phyloP scores from a whole-genome alignment of 1,284 basidiomycete species.

The Moesziomyces sp. region DNA sequence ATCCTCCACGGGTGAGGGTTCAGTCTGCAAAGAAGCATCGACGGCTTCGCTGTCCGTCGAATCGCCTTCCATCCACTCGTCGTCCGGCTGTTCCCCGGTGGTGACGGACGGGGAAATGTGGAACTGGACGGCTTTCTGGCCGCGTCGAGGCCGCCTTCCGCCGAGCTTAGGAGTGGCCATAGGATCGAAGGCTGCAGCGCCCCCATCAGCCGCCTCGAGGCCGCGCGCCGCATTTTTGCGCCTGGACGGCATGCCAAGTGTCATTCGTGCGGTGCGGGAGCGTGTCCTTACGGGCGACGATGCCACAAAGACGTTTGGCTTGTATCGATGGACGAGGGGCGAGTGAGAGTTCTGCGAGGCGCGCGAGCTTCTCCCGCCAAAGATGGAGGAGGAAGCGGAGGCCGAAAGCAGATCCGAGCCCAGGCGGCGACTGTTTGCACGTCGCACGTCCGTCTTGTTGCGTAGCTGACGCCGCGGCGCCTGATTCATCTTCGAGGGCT shows the following conservation, averaged over 20 bases:
- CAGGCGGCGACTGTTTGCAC: slow-evolving; percentile 17
- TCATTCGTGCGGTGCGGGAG: slow-evolving; percentile 33
- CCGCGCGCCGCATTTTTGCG: slow-evolving; percentile 15
- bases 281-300: slow-evolving; percentile 51
- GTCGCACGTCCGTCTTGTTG: slow-evolving; percentile 17
- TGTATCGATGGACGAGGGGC: slow-evolving; percentile 21
- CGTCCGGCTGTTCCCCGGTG: slow-evolving; percentile 13
- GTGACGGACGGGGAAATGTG: neutral
- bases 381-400: slow-evolving; percentile 41
- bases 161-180: slow-evolving; percentile 38
- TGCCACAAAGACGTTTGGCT: slow-evolving; percentile 45
- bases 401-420: slow-evolving; percentile 33
- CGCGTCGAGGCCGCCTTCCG: slow-evolving; percentile 17
- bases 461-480: slow-evolving; percentile 29
- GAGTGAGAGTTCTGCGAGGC: slow-evolving; percentile 33
- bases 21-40: slow-evolving; percentile 6
- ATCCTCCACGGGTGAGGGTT: neutral
- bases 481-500: slow-evolving; percentile 23
- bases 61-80: slow-evolving; percentile 42
- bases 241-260: slow-evolving; percentile 14
- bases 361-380: slow-evolving; percentile 40
- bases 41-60: slow-evolving; percentile 27
- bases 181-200: slow-evolving; percentile 13
- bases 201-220: slow-evolving; percentile 13
- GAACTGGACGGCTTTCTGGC: slow-evolving; percentile 31